Evolutionary conservation across 2,329 filamentous ascomycete genomes (phyloP).

Genomic region (Truncatella angustata): DNA sequence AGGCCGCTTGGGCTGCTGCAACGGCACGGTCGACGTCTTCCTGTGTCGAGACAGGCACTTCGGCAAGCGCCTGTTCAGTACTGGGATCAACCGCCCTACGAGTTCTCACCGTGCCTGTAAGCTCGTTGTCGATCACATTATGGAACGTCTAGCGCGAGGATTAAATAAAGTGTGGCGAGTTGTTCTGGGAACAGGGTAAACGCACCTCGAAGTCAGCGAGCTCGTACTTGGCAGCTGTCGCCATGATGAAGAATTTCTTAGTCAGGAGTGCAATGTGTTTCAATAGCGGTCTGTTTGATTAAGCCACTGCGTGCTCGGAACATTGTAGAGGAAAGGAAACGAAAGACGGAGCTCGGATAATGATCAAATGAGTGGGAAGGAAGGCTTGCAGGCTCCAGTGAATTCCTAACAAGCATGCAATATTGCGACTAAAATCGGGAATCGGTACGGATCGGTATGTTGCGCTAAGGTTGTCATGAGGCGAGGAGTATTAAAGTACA

Average conservation of each 20-base stretch:
- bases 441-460: too few relatives aligned
- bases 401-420: too few relatives aligned
- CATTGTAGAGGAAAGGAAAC: too few relatives aligned
- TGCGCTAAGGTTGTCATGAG: too few relatives aligned
- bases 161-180: neutral
- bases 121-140: neutral
- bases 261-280: too few relatives aligned
- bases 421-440: too few relatives aligned
- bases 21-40: neutral
- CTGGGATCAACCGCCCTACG: neutral
- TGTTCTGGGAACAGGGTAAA: neutral
- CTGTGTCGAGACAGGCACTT: neutral
- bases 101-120: neutral
- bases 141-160: neutral
- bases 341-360: too few relatives aligned
- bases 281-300: too few relatives aligned
- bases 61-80: neutral
- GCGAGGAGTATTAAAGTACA: too few relatives aligned
- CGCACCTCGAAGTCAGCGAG: neutral
- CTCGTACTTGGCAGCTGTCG: neutral
- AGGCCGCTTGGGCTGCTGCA: neutral
- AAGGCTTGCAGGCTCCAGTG: too few relatives aligned
- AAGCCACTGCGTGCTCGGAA: too few relatives aligned
- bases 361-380: too few relatives aligned
- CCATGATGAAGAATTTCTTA: neutral